Conservation (phyloP, 2,329 filamentous ascomycete genomes). For the Beauveria varroae region DNA sequence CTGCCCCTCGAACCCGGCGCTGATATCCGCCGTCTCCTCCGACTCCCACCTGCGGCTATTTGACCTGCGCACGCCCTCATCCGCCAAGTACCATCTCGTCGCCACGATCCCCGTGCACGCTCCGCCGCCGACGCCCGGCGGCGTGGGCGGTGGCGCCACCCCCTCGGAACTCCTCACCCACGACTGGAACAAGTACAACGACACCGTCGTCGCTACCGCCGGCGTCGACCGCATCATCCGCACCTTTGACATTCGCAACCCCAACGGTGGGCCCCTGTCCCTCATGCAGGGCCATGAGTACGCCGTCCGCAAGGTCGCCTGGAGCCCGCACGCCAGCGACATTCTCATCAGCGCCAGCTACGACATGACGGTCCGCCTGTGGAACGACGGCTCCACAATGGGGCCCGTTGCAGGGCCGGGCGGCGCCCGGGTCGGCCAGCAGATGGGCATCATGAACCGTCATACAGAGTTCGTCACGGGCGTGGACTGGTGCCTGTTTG, state of each 20-base stretch:
- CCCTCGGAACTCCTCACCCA: conserved; percentile 80
- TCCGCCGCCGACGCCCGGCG: conserved; percentile 27
- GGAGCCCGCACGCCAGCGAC: conserved; percentile 91
- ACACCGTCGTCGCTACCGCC: conserved; percentile 75
- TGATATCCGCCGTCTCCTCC: conserved; percentile 80
- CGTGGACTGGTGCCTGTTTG: conserved; percentile 97
- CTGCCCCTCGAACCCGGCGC: conserved; percentile 76
- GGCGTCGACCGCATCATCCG: conserved; percentile 84
- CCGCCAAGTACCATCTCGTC: conserved; percentile 80
- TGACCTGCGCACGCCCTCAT: conserved; percentile 80
- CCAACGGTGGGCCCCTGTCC: conserved; percentile 62
- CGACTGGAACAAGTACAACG: conserved; percentile 98
- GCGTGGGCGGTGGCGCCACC: conserved; percentile 28
- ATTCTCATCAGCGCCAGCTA: conserved; percentile 85
- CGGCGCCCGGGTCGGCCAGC: conserved; percentile 48
- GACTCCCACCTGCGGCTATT: conserved; percentile 88
- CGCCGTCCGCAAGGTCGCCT: conserved; percentile 75
- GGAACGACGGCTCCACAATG: conserved; percentile 63
- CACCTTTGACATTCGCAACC: conserved; percentile 82
- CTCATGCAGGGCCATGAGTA: conserved; percentile 83
- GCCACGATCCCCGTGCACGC: conserved; percentile 78
- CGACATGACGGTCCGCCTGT: conserved; percentile 94
- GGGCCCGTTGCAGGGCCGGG: conserved; percentile 24
- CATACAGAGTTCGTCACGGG: conserved; percentile 97
- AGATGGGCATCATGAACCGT: conserved; percentile 80